phyloP scores from a whole-genome alignment of 208 protist genomes.

The Crithidia fasciculata region DNA sequence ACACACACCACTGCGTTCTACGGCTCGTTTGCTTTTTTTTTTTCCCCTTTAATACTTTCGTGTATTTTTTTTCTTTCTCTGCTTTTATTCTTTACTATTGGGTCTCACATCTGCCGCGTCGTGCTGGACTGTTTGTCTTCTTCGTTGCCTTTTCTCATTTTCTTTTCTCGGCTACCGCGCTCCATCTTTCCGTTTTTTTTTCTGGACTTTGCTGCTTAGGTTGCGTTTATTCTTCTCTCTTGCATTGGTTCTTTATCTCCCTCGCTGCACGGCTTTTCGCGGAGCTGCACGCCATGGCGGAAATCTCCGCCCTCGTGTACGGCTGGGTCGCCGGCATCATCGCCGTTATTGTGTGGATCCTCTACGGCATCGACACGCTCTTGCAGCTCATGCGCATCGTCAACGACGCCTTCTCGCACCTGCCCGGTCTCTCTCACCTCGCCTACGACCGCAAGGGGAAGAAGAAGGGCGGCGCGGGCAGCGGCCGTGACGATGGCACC shows the following conservation, averaged over 20 bases:
- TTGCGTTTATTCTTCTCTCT: neutral
- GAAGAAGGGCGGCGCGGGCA: neutral
- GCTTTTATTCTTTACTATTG: slow-evolving; percentile 11
- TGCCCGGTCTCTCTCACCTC: slow-evolving; percentile 9
- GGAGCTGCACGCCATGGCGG: slow-evolving; percentile 18
- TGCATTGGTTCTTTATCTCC: neutral
- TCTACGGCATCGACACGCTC: slow-evolving; percentile 58
- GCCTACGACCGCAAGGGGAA: neutral
- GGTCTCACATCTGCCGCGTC: neutral
- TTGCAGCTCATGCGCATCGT: slow-evolving; percentile 27
- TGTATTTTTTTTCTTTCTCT: slow-evolving; percentile 16
- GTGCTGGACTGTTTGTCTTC: neutral
- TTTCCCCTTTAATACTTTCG: neutral
- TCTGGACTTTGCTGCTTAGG: neutral
- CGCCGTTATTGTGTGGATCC: slow-evolving; percentile 44
- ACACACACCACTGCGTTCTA: too few relatives aligned
- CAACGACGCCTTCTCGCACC: slow-evolving; percentile 20
- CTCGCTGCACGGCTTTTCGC: too few relatives aligned
- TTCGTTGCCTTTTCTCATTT: neutral
- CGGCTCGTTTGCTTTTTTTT: slow-evolving; percentile 8
- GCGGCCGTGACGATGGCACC: neutral
- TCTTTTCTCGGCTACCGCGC: neutral
- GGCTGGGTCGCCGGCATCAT: slow-evolving; percentile 59
- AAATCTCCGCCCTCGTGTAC: slow-evolving; percentile 43
- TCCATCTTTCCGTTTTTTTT: slow-evolving; percentile 3